A percentile compares a stretch with the other conserved stretches of the same genome.
These are phyloP conservation scores for Ophiorrhiza pumila DNA, from an alignment of 257 asterid species.

Conservation along the genomic window DNA sequence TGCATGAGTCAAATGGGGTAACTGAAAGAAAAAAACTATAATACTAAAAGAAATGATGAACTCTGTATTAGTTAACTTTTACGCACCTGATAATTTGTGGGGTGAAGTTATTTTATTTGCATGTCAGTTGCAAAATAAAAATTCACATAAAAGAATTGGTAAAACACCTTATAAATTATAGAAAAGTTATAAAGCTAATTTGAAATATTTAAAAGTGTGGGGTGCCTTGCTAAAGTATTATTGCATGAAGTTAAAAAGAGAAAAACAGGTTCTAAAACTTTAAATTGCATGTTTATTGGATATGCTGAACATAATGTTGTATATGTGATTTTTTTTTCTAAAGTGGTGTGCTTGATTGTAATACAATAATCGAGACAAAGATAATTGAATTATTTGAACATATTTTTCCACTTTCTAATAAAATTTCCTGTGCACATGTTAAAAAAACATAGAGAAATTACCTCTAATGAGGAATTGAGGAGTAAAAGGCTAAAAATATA, in stretches of 20 bases:
- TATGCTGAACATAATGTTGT: neutral
- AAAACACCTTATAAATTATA: neutral
- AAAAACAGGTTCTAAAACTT: neutral
- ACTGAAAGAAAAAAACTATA: neutral
- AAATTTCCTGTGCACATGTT: too few relatives aligned
- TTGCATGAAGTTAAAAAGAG: neutral
- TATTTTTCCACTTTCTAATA: too few relatives aligned
- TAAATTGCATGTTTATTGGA: neutral
- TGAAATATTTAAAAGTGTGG: neutral
- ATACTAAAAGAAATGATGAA: neutral
- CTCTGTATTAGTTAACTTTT: neutral
- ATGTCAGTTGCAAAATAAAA: neutral
- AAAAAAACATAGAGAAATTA: neutral
- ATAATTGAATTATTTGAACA: too few relatives aligned
- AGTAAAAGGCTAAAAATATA: too few relatives aligned
- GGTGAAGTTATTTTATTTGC: neutral
- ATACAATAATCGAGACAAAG: too few relatives aligned
- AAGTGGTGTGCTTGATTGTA: neutral
- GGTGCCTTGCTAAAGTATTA: neutral
- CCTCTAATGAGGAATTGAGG: too few relatives aligned
- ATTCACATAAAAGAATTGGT: neutral
- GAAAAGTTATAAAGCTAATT: neutral
- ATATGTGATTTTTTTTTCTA: neutral
- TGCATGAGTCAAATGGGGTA: neutral
- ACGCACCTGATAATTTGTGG: neutral